Evolutionary conservation across 2,329 filamentous ascomycete genomes (phyloP).

Genomic region (Ophioceras dolichostomum): DNA sequence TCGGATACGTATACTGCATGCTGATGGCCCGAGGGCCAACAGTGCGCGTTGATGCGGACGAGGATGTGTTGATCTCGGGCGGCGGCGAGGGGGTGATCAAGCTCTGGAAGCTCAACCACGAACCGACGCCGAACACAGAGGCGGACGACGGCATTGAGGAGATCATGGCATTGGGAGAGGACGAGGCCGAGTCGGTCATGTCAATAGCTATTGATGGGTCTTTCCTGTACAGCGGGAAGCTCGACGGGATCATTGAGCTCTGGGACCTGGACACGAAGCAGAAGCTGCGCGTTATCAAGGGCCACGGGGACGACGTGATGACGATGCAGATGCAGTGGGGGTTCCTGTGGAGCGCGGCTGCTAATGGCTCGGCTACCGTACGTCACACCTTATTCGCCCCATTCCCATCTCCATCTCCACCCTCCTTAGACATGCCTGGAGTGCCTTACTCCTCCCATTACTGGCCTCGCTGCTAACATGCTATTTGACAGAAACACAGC

Average conservation of each 20-base stretch:
- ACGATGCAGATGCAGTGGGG: slow-evolving; percentile 77
- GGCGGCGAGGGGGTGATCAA: slow-evolving; percentile 92
- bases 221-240: slow-evolving; percentile 83
- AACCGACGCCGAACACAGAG: slow-evolving; percentile 23
- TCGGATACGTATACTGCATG: slow-evolving; percentile 96
- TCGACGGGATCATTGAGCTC: slow-evolving; percentile 79
- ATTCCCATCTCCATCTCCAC: not conserved
- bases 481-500: slow-evolving; percentile 44
- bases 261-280: slow-evolving; percentile 96
- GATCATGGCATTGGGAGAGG: slow-evolving; percentile 51
- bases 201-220: slow-evolving; percentile 80
- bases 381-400: slow-evolving; percentile 15
- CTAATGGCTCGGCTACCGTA: slow-evolving; percentile 78
- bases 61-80: slow-evolving; percentile 79
- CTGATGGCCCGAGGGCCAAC: slow-evolving; percentile 62
- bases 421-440: not conserved
- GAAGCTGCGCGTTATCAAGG: slow-evolving; percentile 74
- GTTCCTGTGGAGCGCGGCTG: slow-evolving; percentile 76
- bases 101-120: slow-evolving; percentile 61
- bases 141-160: slow-evolving; percentile 43
- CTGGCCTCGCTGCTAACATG: too few species aligned
- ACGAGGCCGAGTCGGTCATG: slow-evolving; percentile 53
- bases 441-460: too few species aligned
- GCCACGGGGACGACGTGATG: slow-evolving; percentile 72
- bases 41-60: slow-evolving; percentile 54